Evolutionary conservation across 2,329 filamentous ascomycete species (phyloP), one percentile per base, ranked within the genome.

Genomic region (Sclerotiophoma versabilis): DNA sequence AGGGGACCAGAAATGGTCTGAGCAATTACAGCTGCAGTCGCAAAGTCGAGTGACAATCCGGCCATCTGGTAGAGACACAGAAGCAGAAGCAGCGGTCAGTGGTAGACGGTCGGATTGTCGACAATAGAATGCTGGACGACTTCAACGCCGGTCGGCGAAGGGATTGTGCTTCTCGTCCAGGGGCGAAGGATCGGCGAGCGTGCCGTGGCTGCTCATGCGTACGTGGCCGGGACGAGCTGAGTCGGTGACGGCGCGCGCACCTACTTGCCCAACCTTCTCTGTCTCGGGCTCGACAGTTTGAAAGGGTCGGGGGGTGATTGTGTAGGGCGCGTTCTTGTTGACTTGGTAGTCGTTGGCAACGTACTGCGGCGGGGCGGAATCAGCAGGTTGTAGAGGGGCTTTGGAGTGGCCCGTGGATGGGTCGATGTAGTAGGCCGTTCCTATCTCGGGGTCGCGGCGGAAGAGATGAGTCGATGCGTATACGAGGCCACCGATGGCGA

Each of bases 401-500:
- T 69, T 67, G 49, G 56, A 43, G 9, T 63, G 49, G 42, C 69
- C 63, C 22, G 58, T 57, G 45, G 62, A 55, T 9, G 71, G 68
- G 39, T 76, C 68, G 46, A 71, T 58, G 32, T 66, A 62, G 57
- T 76, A 76, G 26, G 68, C 62, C 30, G 70, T 71, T 17, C 86
- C 86, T 26, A 86, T 85, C 66, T 89, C 87, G 9, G 78, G 84
- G 59, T 85, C 86, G 47, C 87, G 86, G 1, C 82, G 82, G 23
- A 79, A 78, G 77, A 90, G 85, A 49, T 87, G 81, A 27, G 81
- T 80, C 52, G 87, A 74, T 23, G 88, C 87, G 54, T 91, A 85
- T 41, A 85, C 75, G 49, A 93, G 75, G 42, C 91, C 95, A 41
- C 90, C 81, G 29, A 97, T 80, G 4, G 91, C 84, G 54, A 96